Evolutionary conservation across 2,329 filamentous ascomycete species (phyloP).

Genomic region (Magnaporthales sp.): DNA sequence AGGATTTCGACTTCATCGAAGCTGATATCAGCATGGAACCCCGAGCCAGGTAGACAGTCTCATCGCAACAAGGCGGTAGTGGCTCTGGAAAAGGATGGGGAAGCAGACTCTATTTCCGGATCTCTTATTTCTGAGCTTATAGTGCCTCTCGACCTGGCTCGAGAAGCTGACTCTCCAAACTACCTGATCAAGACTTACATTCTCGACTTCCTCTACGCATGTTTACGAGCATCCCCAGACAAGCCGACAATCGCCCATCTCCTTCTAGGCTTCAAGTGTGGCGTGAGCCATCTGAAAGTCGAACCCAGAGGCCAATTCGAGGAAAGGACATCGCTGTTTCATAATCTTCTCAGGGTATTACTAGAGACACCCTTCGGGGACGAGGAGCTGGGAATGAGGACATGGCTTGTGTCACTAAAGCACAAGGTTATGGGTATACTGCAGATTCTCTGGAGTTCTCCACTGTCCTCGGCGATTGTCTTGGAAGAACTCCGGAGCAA

Average conservation of each 20-base stretch:
- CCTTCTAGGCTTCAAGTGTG: constrained; percentile 78
- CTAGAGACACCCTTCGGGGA: constrained; percentile 59
- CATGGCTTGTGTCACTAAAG: constrained; percentile 63
- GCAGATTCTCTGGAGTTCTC: constrained; percentile 73
- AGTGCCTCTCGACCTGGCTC: constrained; percentile 62
- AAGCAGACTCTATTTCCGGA: constrained; percentile 70
- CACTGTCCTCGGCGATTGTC: constrained; percentile 65
- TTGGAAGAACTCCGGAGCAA: constrained; percentile 72
- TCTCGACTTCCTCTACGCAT: constrained; percentile 76
- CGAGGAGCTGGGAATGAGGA: constrained; percentile 46
- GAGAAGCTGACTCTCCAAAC: constrained; percentile 58
- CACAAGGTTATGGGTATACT: constrained; percentile 65
- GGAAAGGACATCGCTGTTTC: constrained; percentile 68
- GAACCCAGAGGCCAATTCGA: constrained; percentile 63
- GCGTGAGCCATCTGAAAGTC: constrained; percentile 59
- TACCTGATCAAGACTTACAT: constrained; percentile 80
- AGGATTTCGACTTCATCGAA: constrained; percentile 79
- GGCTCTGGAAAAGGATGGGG: constrained; percentile 73
- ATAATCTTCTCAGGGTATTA: constrained; percentile 66
- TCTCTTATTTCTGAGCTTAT: constrained; percentile 63
- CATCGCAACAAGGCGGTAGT: constrained; percentile 80
- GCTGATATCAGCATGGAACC: constrained; percentile 61
- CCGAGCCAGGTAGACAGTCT: constrained; percentile 50
- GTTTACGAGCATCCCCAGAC: constrained; percentile 64
- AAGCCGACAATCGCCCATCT: constrained; percentile 85